These are phyloP conservation scores for Dactylonectria macrodidyma DNA, from an alignment of 2,329 filamentous ascomycete species.

Conservation along the genomic window DNA sequence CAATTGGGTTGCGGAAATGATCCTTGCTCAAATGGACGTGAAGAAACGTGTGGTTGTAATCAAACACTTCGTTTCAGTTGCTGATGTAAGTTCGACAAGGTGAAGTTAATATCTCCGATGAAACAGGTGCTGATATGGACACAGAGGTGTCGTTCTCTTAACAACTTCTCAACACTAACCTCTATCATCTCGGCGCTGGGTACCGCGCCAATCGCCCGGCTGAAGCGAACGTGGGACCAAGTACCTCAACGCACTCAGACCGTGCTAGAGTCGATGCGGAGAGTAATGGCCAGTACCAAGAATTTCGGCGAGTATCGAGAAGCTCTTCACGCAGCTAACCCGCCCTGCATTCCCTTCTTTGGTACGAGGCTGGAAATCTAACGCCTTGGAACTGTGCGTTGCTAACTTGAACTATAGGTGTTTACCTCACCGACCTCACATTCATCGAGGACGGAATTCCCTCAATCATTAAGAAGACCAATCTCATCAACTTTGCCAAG, in stretches of 20 bases:
- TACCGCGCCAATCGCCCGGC: slow-evolving; percentile 93
- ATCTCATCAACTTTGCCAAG: slow-evolving; percentile 98
- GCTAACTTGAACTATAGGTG: slow-evolving; percentile 68
- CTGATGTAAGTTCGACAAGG: slow-evolving; percentile 79
- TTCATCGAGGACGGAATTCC: slow-evolving; percentile 99
- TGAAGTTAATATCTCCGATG: neutral
- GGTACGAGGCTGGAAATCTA: slow-evolving; percentile 68
- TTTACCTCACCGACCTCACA: slow-evolving; percentile 96
- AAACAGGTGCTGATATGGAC: slow-evolving; percentile 32
- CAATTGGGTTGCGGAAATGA: slow-evolving; percentile 99
- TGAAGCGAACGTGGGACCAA: slow-evolving; percentile 94
- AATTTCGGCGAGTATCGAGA: slow-evolving; percentile 99
- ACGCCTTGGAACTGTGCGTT: neutral
- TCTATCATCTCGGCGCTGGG: slow-evolving; percentile 97
- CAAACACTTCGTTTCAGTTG: slow-evolving; percentile 97
- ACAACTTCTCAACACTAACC: slow-evolving; percentile 98
- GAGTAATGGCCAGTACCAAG: slow-evolving; percentile 96
- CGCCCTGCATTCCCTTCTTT: slow-evolving; percentile 98
- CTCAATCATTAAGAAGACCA: slow-evolving; percentile 94
- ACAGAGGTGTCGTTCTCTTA: slow-evolving; percentile 92
- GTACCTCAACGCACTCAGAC: slow-evolving; percentile 88
- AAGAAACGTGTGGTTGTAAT: slow-evolving; percentile 98
- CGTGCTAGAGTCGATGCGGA: slow-evolving; percentile 90
- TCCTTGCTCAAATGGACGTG: slow-evolving; percentile 92
- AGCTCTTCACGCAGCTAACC: slow-evolving; percentile 90